Base-by-base conservation (phyloP, 1,139 yeast genomes). In the Pichia sp. region DNA sequence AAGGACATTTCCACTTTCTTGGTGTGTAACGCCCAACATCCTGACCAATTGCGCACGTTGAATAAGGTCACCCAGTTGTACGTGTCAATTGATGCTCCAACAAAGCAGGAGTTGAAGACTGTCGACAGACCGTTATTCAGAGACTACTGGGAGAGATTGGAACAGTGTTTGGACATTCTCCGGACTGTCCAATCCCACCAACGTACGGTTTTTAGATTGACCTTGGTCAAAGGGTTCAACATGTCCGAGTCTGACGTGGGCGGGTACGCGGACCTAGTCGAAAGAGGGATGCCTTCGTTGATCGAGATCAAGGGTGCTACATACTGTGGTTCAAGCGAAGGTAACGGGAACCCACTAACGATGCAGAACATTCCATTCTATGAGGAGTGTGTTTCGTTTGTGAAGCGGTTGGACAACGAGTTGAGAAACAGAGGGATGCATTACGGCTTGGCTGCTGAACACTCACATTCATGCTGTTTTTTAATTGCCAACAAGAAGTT, bases 11-110 rank as follows among this genome's bases (percentile, higher is more conserved):
- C 96, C 2, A 85, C 95, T 55, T 91, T 91, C 71, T 76, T 91
- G 66, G 97, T 91, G 16, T 91, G 97, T 73, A 91, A 91, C 69
- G 97, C 97, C 9, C 97, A 91, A 72, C 97, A 91, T 71, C 97
- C 97, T 1, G 92, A 85, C 58, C 86, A 90, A 59, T 75, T 91
- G 60, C 83, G 80, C 29, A 76, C 77, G 7, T 74, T 91, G 65
- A 71, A 79, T 31, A 85, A 85, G 63, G 97, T 91, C 5, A 91
- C 97, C 0, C 97, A 91, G 71, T 76, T 91, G 54, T 91, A 91
- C 65, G 97, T 91, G 24, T 87, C 96, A 55, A 91, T 91, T 63
- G 97, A 91, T 74, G 97, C 97, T 0, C 87, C 96, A 38, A 87
- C 91, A 20, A 88, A 86, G 68, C 78, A 79, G 30, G 90, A 87